These are phyloP conservation scores for Pythium periplocum DNA, from an alignment of 352 stramenopile genomes.

Conservation along the genomic window DNA sequence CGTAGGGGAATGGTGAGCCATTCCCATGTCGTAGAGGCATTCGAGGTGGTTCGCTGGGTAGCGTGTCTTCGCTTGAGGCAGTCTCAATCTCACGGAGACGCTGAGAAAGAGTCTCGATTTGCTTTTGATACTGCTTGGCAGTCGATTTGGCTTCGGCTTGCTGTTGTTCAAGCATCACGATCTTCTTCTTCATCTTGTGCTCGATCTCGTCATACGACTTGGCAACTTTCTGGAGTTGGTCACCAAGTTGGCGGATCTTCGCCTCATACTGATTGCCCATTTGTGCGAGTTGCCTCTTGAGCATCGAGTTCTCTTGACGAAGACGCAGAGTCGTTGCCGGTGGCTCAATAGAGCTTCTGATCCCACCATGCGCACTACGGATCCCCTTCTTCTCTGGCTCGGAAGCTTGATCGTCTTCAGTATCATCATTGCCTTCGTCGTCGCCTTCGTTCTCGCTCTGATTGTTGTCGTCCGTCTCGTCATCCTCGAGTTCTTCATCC, in stretches of 20 bases:
- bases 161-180: slow-evolving; percentile 9
- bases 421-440: not conserved
- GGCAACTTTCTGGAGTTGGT: slow-evolving; percentile 2
- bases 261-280: slow-evolving; percentile 12
- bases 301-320: slow-evolving; percentile 12
- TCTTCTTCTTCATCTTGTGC: slow-evolving; percentile 11
- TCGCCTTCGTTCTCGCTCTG: not conserved
- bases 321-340: slow-evolving; percentile 4
- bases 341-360: slow-evolving; percentile 1
- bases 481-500: not conserved
- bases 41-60: too few relatives aligned
- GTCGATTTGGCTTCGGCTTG: slow-evolving; percentile 1
- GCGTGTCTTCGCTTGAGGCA: too few relatives aligned
- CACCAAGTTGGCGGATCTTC: slow-evolving; percentile 5
- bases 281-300: slow-evolving; percentile 12
- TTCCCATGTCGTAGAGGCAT: too few relatives aligned
- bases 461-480: not conserved
- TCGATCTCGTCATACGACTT: slow-evolving; percentile 1
- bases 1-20: too few relatives aligned
- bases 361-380: not conserved
- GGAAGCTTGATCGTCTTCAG: not conserved
- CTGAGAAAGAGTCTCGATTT: slow-evolving; percentile 2
- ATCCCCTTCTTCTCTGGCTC: slow-evolving; percentile 1
- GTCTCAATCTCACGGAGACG: not conserved
- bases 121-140: slow-evolving; percentile 4